Evolutionary conservation across 1,284 basidiomycete species (phyloP).

Genomic region (Neolentinus lepideus): DNA sequence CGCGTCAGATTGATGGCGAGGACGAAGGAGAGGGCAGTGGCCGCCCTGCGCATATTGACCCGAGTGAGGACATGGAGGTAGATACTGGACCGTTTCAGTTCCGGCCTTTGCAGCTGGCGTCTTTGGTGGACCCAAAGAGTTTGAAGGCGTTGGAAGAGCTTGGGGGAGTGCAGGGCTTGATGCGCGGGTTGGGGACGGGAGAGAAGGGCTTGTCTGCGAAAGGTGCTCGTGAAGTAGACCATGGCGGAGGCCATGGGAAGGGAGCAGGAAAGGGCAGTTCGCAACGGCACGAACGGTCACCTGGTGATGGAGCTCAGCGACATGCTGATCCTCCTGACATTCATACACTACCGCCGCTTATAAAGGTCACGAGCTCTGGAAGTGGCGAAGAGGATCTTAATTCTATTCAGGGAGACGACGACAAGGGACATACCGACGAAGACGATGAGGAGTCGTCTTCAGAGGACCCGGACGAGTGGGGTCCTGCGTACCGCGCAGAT

Average conservation of each 20-base stretch:
- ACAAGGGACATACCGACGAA: slow-evolving; percentile 8
- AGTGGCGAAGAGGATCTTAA: slow-evolving; percentile 14
- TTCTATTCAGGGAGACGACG: slow-evolving; percentile 1
- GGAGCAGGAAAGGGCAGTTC: slow-evolving; percentile 21
- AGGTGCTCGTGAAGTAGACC: not conserved
- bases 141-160: slow-evolving; percentile 61
- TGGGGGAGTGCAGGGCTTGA: slow-evolving; percentile 68
- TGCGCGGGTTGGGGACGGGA: slow-evolving; percentile 73
- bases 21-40: slow-evolving; percentile 21
- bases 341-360: slow-evolving; percentile 22
- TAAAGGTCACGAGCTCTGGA: slow-evolving; percentile 37
- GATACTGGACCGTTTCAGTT: slow-evolving; percentile 69
- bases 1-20: slow-evolving; percentile 20
- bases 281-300: slow-evolving; percentile 29
- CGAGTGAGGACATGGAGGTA: slow-evolving; percentile 49
- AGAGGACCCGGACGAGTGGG: slow-evolving; percentile 19
- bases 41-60: slow-evolving; percentile 26
- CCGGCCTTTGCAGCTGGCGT: slow-evolving; percentile 73
- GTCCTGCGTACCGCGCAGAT: slow-evolving; percentile 39
- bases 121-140: slow-evolving; percentile 86
- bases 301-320: not conserved
- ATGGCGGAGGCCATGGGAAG: slow-evolving; percentile 2
- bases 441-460: slow-evolving; percentile 4
- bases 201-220: slow-evolving; percentile 42
- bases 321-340: slow-evolving; percentile 4